Percentiles rank a stretch among this genome's conserved stretches.
Conservation (phyloP, 2,329 filamentous ascomycete genomes). For the Blastomyces gilchristii region DNA sequence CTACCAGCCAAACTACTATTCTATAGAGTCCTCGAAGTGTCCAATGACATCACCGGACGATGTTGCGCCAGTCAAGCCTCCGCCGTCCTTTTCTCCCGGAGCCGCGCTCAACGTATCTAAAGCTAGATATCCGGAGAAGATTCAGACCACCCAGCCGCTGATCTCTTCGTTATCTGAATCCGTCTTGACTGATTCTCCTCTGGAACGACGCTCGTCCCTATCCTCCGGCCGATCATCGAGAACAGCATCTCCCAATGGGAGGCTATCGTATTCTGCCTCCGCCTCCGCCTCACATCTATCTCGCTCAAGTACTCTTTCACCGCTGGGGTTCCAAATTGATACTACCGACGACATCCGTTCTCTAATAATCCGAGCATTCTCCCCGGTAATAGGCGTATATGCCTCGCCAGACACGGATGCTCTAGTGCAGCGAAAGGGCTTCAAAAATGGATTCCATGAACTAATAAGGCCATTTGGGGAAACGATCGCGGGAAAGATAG, state of each 20-base stretch:
- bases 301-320: slow-evolving; percentile 36
- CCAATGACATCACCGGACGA: slow-evolving; percentile 59
- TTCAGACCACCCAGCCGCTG: slow-evolving; percentile 41
- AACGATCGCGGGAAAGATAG: slow-evolving; percentile 73
- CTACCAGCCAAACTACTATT: slow-evolving; percentile 1
- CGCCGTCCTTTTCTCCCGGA: slow-evolving; percentile 59
- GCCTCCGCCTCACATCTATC: slow-evolving; percentile 39
- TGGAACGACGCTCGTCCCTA: slow-evolving; percentile 44
- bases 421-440: slow-evolving; percentile 71
- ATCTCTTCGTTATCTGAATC: slow-evolving; percentile 41
- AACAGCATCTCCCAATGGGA: slow-evolving; percentile 55
- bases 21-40: slow-evolving; percentile 25
- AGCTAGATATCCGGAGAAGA: slow-evolving; percentile 43
- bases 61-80: slow-evolving; percentile 55
- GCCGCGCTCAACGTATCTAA: slow-evolving; percentile 52
- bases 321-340: slow-evolving; percentile 44
- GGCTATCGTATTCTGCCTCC: slow-evolving; percentile 48
- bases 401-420: slow-evolving; percentile 79
- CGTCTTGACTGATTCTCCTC: slow-evolving; percentile 49
- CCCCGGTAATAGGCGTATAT: slow-evolving; percentile 78
- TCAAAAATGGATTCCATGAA: slow-evolving; percentile 70
- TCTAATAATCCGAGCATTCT: slow-evolving; percentile 72
- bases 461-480: slow-evolving; percentile 87
- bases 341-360: slow-evolving; percentile 47
- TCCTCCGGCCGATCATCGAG: slow-evolving; percentile 59